phyloP scores from a whole-genome alignment of 2,329 filamentous ascomycete species.

The Penicillium hesseltinei region DNA sequence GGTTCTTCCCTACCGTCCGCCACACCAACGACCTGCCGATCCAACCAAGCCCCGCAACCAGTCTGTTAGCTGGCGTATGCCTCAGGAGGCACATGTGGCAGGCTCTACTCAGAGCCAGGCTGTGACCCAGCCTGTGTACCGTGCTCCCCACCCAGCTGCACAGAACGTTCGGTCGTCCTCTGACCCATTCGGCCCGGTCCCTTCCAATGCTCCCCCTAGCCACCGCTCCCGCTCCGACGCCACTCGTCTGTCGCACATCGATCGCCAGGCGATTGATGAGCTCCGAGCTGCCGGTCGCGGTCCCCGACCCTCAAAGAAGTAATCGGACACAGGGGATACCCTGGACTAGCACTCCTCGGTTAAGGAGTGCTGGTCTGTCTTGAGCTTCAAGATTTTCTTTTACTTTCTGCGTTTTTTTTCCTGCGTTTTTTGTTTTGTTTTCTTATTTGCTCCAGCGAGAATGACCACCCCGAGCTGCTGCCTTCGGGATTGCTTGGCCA shows the following conservation, averaged over 20 bases:
- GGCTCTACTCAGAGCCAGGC: neutral
- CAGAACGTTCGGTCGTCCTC: slow-evolving; percentile 7
- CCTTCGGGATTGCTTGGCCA: neutral
- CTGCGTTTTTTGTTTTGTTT: neutral
- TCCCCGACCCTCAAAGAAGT: neutral
- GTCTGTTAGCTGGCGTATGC: neutral
- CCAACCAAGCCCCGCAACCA: neutral
- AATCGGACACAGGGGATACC: too few species aligned
- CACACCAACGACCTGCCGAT: neutral
- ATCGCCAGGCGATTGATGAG: neutral
- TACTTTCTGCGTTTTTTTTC: neutral
- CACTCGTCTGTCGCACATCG: neutral
- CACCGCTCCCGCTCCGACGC: slow-evolving; percentile 1
- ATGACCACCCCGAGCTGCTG: neutral
- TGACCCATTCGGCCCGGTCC: neutral
- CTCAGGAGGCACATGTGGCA: neutral
- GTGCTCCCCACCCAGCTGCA: neutral
- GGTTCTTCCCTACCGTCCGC: neutral
- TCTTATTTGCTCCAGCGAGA: neutral
- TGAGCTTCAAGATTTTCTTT: neutral
- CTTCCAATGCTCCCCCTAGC: neutral
- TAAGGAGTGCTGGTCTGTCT: neutral
- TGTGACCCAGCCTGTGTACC: neutral
- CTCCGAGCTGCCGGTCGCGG: neutral
- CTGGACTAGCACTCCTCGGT: neutral